Evolutionary conservation across 129 eudicot species (phyloP), one percentile per base, ranked within the genome.

Genomic region (Flaveria bidentis): DNA sequence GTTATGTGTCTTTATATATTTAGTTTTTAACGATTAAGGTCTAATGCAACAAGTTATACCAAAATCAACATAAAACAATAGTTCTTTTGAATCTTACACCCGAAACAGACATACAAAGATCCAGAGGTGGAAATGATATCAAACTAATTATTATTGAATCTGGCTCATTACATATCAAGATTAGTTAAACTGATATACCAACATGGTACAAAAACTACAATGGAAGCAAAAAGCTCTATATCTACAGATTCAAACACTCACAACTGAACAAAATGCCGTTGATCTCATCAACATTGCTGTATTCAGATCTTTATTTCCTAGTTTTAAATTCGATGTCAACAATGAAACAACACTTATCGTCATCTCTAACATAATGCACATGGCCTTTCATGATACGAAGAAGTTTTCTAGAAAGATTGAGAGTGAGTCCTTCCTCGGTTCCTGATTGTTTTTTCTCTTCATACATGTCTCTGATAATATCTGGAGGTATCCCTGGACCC

Each of bases 341-440:
- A 61, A 77, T 71, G 77, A 89, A 89, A 64, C 84, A 75, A 77
- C 86, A 89, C 60, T 64, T 78, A 9, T 44, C 20, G 52, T 80
- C 77, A 18, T 86, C 89, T 66, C 91, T 89, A 61, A 75, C 79
- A 55, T 89, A 89, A 15, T 74, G 76, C 13, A 86, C 89, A 23
- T 64, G 77, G 41, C 95, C 91, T 47, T 82, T 82, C 91, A 89
- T 89, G 78, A 79, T 75, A 18, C 60, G 52, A 11, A 89, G 82
- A 25, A 89, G 83, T 71, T 82, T 89, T 5, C 85, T 55, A 2
- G 89, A 84, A 53, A 85, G 75, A 81, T 84, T 82, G 17, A 89
- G 57, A 16, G 84, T 80, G 12, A 75, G 72, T 14, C 95, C 95
- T 77, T 72, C 95, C 77, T 72, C 80, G 6, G 86, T 84, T 14